These are phyloP conservation scores for Fomitopsis serialis DNA, from an alignment of 768 basidiomycete species.

Conservation along the genomic window DNA sequence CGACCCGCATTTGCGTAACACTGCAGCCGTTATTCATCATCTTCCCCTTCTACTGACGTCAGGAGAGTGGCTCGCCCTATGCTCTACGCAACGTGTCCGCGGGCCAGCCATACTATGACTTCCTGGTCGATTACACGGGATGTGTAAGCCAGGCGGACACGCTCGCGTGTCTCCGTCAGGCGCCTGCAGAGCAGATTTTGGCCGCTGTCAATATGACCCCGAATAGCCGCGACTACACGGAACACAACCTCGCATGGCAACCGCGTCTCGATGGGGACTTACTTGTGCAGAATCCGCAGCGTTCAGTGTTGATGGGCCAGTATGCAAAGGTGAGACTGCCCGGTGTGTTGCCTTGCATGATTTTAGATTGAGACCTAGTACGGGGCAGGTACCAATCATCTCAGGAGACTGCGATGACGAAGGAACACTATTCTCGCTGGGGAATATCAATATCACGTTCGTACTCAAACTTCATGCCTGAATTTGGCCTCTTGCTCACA, in stretches of 20 bases:
- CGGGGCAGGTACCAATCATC: slow-evolving; percentile 1
- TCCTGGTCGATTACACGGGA: slow-evolving; percentile 31
- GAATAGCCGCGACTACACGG: slow-evolving; percentile 15
- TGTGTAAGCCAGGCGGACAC: slow-evolving; percentile 32
- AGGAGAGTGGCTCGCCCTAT: slow-evolving; percentile 1
- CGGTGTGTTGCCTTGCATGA: neutral
- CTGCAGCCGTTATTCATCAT: neutral
- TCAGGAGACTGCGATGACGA: slow-evolving; percentile 3
- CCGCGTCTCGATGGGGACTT: neutral
- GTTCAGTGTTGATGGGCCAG: neutral
- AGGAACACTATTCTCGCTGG: slow-evolving; percentile 1
- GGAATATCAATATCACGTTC: neutral
- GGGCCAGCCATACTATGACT: slow-evolving; percentile 35
- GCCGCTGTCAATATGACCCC: slow-evolving; percentile 29
- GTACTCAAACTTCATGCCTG: neutral
- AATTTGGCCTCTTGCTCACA: neutral
- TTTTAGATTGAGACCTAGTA: neutral
- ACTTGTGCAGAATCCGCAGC: neutral
- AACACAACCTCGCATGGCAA: slow-evolving; percentile 1
- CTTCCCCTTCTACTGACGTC: neutral
- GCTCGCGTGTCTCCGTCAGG: slow-evolving; percentile 38
- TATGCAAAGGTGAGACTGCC: neutral
- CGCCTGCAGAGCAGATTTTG: slow-evolving; percentile 27
- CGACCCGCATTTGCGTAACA: no score
- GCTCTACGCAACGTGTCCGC: neutral